phyloP scores from a whole-genome alignment of 1,139 yeast genomes.

The Protomyces lactucae-debilis region DNA sequence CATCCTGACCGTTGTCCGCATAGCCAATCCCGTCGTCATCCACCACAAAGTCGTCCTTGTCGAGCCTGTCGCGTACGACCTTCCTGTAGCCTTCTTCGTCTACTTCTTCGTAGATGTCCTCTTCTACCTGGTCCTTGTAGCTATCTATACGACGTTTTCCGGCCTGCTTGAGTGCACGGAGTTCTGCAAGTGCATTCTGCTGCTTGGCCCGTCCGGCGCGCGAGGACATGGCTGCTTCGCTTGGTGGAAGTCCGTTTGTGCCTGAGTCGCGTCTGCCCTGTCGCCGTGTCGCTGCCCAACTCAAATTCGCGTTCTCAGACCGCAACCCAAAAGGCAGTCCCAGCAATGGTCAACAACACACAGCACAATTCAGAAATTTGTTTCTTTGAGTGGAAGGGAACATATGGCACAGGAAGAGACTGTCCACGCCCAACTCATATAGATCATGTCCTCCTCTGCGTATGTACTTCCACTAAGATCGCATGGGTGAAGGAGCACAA shows the following conservation, averaged over 20 bases:
- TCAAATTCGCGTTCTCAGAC: background rate
- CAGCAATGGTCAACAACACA: background rate
- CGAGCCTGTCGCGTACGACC: slow-evolving; percentile 70
- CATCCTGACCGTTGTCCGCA: slow-evolving; percentile 86
- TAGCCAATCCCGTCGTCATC: slow-evolving; percentile 90
- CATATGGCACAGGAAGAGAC: no score
- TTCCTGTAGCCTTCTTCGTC: slow-evolving; percentile 74
- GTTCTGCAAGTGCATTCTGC: slow-evolving; percentile 29
- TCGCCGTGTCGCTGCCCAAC: background rate
- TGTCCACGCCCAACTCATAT: background rate
- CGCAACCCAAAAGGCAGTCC: background rate
- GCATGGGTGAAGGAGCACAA: no score
- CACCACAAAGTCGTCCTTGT: slow-evolving; percentile 88
- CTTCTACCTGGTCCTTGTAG: slow-evolving; percentile 38
- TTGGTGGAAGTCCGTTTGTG: background rate
- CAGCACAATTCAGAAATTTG: background rate
- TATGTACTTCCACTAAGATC: background rate
- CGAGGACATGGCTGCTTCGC: background rate
- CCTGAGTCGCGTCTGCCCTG: background rate
- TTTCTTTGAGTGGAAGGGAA: background rate
- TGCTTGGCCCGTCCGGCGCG: slow-evolving; percentile 17
- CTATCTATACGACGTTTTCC: slow-evolving; percentile 36
- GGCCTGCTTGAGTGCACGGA: slow-evolving; percentile 31
- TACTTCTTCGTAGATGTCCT: slow-evolving; percentile 74
- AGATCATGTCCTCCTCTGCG: background rate